These are phyloP conservation scores for Heracleum sosnowskyi DNA, from an alignment of 129 eudicot genomes.

Conservation along the genomic window DNA sequence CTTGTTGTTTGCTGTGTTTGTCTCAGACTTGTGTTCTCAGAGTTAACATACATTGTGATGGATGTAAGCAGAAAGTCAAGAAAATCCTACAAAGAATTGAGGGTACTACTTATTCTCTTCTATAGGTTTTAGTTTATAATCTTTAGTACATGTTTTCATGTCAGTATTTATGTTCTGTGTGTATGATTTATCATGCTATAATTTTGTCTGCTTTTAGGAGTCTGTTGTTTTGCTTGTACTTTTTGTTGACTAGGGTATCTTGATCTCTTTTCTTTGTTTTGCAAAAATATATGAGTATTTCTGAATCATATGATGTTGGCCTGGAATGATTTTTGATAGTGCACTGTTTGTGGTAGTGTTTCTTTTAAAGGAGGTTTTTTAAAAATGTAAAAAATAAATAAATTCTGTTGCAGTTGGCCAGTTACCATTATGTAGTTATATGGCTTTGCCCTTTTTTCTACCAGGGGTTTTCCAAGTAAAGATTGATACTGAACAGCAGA, in stretches of 20 bases:
- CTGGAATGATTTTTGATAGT: neutral
- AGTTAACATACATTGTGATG: slow-evolving; percentile 47
- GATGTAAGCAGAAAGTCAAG: slow-evolving; percentile 48
- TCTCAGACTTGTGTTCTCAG: slow-evolving; percentile 39
- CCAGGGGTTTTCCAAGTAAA: slow-evolving; percentile 71
- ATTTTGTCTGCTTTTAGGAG: neutral
- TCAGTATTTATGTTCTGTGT: neutral
- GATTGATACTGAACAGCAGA: slow-evolving; percentile 71
- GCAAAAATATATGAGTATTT: neutral
- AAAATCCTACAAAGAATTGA: slow-evolving; percentile 42
- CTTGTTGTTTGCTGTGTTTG: slow-evolving; percentile 11
- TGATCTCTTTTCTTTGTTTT: neutral
- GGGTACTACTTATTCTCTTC: neutral
- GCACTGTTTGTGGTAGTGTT: neutral
- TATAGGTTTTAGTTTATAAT: neutral
- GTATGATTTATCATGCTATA: too few relatives aligned
- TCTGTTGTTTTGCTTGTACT: neutral
- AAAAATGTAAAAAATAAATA: too few relatives aligned
- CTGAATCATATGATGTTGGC: neutral
- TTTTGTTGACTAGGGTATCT: neutral
- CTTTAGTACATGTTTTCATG: neutral
- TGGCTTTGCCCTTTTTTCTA: neutral
- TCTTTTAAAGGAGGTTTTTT: neutral
- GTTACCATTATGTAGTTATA: neutral
- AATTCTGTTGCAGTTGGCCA: neutral